phyloP scores from a whole-genome alignment of 1,284 basidiomycete genomes.

The Irpex sp. region DNA sequence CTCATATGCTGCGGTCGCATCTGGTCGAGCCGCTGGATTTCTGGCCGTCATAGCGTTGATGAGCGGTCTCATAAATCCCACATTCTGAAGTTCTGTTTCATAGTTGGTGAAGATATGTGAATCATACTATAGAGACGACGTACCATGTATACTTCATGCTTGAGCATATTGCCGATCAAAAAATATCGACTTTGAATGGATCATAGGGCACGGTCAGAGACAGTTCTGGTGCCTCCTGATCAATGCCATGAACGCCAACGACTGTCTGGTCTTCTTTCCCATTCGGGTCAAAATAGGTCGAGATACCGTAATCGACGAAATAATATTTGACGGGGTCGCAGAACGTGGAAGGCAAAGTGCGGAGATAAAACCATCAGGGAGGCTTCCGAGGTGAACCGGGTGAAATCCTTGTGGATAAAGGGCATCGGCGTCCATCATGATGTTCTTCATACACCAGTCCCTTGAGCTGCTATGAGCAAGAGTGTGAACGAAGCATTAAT shows the following conservation, averaged over 20 bases:
- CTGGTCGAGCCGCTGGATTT: background rate
- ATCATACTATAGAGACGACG: background rate
- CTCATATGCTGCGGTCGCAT: background rate
- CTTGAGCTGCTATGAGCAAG: constrained; percentile 17
- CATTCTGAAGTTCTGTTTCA: constrained; percentile 5
- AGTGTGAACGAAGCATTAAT: background rate
- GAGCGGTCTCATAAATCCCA: constrained; percentile 8
- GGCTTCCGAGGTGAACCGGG: constrained; percentile 11
- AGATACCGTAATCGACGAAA: constrained; percentile 16
- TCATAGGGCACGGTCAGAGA: constrained; percentile 18
- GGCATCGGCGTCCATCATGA: constrained; percentile 30
- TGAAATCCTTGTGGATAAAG: constrained; percentile 24
- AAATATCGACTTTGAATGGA: constrained; percentile 23
- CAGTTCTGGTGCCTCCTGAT: constrained; percentile 20
- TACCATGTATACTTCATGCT: constrained; percentile 12
- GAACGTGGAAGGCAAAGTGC: constrained; percentile 16
- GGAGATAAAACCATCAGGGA: constrained; percentile 3
- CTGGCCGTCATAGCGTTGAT: background rate
- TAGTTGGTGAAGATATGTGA: background rate
- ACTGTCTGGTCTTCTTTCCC: background rate
- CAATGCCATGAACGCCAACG: constrained; percentile 11
- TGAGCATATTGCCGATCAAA: constrained; percentile 17
- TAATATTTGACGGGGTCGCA: constrained; percentile 15
- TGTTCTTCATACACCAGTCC: constrained; percentile 29
- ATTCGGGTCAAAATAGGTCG: constrained; percentile 2